Evolutionary conservation across 345 rosid genomes (phyloP).

Genomic region (Atalantia buxifolia): DNA sequence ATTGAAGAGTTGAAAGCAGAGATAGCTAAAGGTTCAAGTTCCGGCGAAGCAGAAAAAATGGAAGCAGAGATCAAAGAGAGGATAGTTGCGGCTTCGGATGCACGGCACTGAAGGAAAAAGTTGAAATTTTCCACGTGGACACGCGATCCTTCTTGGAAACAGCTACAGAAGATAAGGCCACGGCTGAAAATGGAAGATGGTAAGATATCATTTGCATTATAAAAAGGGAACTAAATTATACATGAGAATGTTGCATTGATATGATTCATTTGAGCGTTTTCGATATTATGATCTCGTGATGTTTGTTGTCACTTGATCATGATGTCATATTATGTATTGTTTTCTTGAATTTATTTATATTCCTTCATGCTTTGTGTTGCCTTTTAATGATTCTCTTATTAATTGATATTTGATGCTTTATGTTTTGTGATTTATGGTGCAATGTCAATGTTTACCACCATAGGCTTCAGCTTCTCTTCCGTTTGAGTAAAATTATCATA

Average conservation of each 20-base stretch:
- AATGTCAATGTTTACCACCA: not conserved
- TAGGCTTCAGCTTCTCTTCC: not conserved
- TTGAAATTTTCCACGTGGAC: conserved; percentile 29
- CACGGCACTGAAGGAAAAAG: conserved; percentile 25
- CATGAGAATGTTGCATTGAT: not conserved
- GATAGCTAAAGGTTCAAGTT: conserved; percentile 20
- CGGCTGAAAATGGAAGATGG: conserved; percentile 31
- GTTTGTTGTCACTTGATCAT: not conserved
- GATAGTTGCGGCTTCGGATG: conserved; percentile 29
- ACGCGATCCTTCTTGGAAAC: conserved; percentile 17
- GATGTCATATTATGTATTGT: not conserved
- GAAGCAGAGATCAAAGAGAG: conserved; percentile 31
- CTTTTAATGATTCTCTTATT: not conserved
- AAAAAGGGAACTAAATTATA: not conserved
- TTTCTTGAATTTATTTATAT: not conserved
- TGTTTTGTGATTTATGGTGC: not conserved
- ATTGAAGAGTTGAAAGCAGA: conserved; percentile 37
- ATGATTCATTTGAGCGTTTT: not conserved
- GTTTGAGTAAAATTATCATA: not conserved
- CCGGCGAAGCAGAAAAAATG: conserved; percentile 19
- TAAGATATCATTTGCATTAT: conserved; percentile 3
- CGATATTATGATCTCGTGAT: no score
- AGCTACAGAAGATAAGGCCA: conserved; percentile 7
- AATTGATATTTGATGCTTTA: not conserved
- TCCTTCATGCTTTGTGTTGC: not conserved